Conservation (phyloP, 306 rosid genomes). For the Cucurbita maxima region DNA sequence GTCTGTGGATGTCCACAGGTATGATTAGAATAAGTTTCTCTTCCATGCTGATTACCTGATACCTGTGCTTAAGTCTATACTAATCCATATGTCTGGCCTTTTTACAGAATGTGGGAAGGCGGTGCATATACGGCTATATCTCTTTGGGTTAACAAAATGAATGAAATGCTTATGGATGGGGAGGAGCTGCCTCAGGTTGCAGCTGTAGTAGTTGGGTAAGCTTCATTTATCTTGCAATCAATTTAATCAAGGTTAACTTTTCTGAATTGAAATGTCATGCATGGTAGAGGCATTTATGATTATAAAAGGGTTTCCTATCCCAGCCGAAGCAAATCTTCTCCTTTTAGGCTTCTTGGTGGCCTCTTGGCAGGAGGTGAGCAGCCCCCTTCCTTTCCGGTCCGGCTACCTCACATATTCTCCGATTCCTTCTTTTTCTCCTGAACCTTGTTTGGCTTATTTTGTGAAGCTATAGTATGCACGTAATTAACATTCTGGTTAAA, state of each 20-base stretch:
- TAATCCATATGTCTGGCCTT: conserved; percentile 1
- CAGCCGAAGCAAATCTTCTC: background rate
- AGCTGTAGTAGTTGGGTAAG: conserved; percentile 77
- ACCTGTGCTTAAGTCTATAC: background rate
- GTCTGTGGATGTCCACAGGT: conserved; percentile 93
- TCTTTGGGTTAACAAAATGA: conserved; percentile 63
- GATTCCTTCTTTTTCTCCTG: no score
- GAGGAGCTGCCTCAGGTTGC: conserved; percentile 79
- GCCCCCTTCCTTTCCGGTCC: no score
- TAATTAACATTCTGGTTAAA: background rate
- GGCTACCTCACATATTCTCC: no score
- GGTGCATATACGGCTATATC: conserved; percentile 81
- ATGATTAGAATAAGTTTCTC: conserved; percentile 9
- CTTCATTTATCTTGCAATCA: conserved; percentile 10
- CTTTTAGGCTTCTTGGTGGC: background rate
- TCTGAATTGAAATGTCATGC: background rate
- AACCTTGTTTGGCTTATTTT: background rate
- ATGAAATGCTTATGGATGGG: conserved; percentile 47
- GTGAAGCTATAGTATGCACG: background rate
- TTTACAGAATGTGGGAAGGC: conserved; percentile 87
- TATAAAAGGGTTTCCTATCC: background rate
- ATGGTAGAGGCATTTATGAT: background rate
- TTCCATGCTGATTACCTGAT: conserved; percentile 3
- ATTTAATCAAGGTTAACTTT: conserved; percentile 8
- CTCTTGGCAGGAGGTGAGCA: no score